Evolutionary conservation across 768 basidiomycete genomes (phyloP), one percentile per base, ranked within the genome.

Genomic region (Auriculariales sp.): DNA sequence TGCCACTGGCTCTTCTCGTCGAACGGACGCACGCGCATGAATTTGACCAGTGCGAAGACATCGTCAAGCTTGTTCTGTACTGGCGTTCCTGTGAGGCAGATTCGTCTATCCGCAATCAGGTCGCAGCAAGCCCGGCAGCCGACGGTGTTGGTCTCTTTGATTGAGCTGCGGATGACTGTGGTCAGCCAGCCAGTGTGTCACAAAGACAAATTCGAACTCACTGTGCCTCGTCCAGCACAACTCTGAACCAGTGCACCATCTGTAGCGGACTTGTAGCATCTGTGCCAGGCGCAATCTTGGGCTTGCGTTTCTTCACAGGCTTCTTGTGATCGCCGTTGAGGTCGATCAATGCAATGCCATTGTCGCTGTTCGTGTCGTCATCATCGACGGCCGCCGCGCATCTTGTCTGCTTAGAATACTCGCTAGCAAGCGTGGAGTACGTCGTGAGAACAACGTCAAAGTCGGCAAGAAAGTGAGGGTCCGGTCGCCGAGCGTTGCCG

Each of bases 11-110:
- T 79, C 66, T 93, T 93, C 63, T 97, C 91, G 59, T 95, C 87
- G 56, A 98, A 83, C 1, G 95, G 95, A 22, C 80, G 75, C 57
- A 98, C 64, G 19, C 92, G 83, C 49, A 99, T 67, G 67, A 99
- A 98, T 66, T 95, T 95, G 72, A 99, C 81, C 52, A 99, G 72
- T 3, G 95, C 95, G 64, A 84, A 98, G 46, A 99, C 84, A 61
- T 99, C 95, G 66, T 98, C 95, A 48, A 98, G 77, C 65, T 94
- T 95, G 72, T 99, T 99, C 68, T 99, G 95, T 31, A 99, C 91
- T 1, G 95, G 95, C 6, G 95, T 99, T 50, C 95, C 95, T n/a
- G 93, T 93, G 33, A 99, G 71, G 63, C 90, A 93, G 35, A 97
- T 70, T 14, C 95, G 81, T 48, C 95, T 81, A 60, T 97, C 89